Percentiles rank a stretch among this genome's conserved stretches.
Evolutionary conservation across 176 grass and related monocot genomes (phyloP).

Genomic region (Pontederia paniculata): DNA sequence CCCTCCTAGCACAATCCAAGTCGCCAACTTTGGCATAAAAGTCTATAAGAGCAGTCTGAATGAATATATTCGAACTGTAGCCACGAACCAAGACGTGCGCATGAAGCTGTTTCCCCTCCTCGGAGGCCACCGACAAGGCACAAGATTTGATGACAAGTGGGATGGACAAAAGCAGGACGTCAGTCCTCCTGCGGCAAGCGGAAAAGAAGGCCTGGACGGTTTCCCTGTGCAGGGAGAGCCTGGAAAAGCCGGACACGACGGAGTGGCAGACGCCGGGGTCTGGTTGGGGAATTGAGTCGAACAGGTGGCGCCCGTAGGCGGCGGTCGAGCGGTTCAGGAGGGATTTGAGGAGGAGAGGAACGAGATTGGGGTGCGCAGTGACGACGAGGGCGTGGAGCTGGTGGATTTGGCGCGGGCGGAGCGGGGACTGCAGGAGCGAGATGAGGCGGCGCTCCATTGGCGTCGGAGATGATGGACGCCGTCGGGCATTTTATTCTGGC

Average conservation of each 20-base stretch:
- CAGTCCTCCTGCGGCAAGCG: constrained; percentile 23
- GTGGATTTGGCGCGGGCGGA: too few species aligned
- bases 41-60: constrained; percentile 60
- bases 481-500: too few species aligned
- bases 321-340: too few species aligned
- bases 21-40: constrained; percentile 73
- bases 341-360: too few species aligned
- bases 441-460: too few species aligned
- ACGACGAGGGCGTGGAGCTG: too few species aligned
- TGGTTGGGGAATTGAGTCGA: too few species aligned
- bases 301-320: too few species aligned
- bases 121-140: constrained; percentile 18
- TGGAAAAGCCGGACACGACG: constrained; percentile 40
- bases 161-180: constrained; percentile 28
- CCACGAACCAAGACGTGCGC: constrained; percentile 45
- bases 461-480: too few species aligned
- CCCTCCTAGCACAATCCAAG: constrained; percentile 38
- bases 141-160: constrained; percentile 52
- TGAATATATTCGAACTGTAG: constrained; percentile 29
- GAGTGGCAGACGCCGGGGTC: too few species aligned
- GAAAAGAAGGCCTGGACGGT: constrained; percentile 34
- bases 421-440: too few species aligned
- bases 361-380: too few species aligned
- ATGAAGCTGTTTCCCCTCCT: constrained; percentile 52
- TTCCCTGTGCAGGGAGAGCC: constrained; percentile 44